Evolutionary conservation across 2,329 filamentous ascomycete species (phyloP).

Genomic region (Aspergillus oerlinghausenensis): DNA sequence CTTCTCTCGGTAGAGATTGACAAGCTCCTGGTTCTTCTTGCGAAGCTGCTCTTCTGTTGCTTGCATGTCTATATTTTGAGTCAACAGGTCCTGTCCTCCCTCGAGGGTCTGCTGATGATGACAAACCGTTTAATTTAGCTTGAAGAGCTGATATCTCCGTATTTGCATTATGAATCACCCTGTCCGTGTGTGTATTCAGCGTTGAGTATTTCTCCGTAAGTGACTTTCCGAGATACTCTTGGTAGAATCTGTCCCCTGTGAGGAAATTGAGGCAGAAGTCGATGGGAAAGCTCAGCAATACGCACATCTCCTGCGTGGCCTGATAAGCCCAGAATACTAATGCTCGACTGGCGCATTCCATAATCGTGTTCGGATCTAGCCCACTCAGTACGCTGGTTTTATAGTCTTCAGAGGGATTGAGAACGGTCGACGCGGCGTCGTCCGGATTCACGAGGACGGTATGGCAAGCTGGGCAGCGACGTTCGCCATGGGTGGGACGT

Average conservation of each 20-base stretch:
- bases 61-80: slow-evolving; percentile 47
- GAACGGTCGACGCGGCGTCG: slow-evolving; percentile 65
- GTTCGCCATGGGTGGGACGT: slow-evolving; percentile 48
- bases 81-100: not conserved
- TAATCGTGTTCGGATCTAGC: slow-evolving; percentile 71
- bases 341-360: slow-evolving; percentile 78
- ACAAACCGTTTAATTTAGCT: slow-evolving; percentile 58
- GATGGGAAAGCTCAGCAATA: not conserved
- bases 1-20: slow-evolving; percentile 64
- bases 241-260: slow-evolving; percentile 58
- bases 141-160: slow-evolving; percentile 64
- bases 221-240: slow-evolving; percentile 68
- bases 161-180: slow-evolving; percentile 70
- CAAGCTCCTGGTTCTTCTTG: slow-evolving; percentile 68
- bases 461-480: slow-evolving; percentile 71
- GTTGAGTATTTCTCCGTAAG: slow-evolving; percentile 66
- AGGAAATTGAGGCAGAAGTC: not conserved
- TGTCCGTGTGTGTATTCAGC: slow-evolving; percentile 65
- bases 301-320: slow-evolving; percentile 74
- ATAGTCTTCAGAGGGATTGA: slow-evolving; percentile 82
- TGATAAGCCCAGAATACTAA: slow-evolving; percentile 86
- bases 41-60: slow-evolving; percentile 59
- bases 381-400: slow-evolving; percentile 83
- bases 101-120: not conserved
- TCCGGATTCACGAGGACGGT: slow-evolving; percentile 64